Percentiles rank a stretch among this genome's conserved stretches.
phyloP scores from a whole-genome alignment of 768 basidiomycete species.

The Hemileccinum impolitum region DNA sequence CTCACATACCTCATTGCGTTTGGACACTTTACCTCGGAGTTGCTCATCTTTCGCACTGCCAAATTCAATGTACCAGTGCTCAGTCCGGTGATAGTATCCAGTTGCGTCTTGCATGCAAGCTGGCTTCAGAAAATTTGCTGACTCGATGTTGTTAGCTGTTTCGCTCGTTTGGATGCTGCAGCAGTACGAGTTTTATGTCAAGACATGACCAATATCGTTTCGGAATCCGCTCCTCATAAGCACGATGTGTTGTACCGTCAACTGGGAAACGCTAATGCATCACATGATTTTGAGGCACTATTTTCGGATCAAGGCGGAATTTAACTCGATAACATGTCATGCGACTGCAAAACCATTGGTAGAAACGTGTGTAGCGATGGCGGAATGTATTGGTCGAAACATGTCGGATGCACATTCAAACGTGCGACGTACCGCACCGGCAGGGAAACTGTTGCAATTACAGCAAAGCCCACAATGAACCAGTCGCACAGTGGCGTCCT shows the following conservation, averaged over 20 bases:
- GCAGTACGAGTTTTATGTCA: conserved; percentile 80
- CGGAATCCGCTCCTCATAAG: not conserved
- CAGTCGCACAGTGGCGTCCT: not conserved
- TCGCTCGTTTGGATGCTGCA: conserved; percentile 83
- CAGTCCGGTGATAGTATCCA: conserved; percentile 79
- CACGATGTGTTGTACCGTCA: not conserved
- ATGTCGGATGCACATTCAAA: not conserved
- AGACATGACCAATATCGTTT: conserved; percentile 21
- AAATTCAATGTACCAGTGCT: conserved; percentile 57
- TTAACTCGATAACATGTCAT: not conserved
- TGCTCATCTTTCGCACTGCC: conserved; percentile 77
- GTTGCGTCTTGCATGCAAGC: conserved; percentile 49
- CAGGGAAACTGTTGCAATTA: not conserved
- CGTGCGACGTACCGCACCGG: not conserved
- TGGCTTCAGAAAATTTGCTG: not conserved
- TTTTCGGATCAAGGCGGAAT: conserved; percentile 13
- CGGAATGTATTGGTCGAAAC: conserved; percentile 14
- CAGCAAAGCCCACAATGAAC: not conserved
- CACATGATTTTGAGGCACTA: not conserved
- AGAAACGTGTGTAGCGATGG: not conserved
- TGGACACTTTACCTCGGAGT: conserved; percentile 83
- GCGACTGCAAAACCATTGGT: not conserved
- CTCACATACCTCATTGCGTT: conserved; percentile 89
- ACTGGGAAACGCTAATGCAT: not conserved
- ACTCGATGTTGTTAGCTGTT: conserved; percentile 40